Evolutionary conservation across 2,329 filamentous ascomycete species (phyloP).

Genomic region (Orbilia blumenaviensis): DNA sequence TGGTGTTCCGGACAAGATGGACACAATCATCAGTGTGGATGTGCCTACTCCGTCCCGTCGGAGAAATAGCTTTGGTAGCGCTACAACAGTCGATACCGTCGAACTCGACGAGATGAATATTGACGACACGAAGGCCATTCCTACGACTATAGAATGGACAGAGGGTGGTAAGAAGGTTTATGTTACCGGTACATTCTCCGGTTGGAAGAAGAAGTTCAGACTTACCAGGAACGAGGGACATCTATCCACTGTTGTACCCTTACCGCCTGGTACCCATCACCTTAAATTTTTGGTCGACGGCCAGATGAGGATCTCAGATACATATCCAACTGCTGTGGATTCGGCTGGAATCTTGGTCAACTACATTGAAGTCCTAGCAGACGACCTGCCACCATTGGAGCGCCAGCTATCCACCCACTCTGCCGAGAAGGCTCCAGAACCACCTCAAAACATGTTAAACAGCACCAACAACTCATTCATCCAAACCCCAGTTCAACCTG

Average conservation of each 20-base stretch:
- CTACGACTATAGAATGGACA: slow-evolving; percentile 85
- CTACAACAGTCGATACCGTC: slow-evolving; percentile 48
- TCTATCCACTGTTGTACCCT: slow-evolving; percentile 79
- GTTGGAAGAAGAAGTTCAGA: slow-evolving; percentile 94
- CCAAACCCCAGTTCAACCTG: slow-evolving; percentile 63
- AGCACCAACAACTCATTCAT: slow-evolving; percentile 59
- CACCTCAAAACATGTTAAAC: slow-evolving; percentile 55
- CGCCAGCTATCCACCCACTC: slow-evolving; percentile 56
- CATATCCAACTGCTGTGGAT: slow-evolving; percentile 92
- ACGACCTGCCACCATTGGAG: slow-evolving; percentile 68
- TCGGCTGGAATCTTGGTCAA: slow-evolving; percentile 98
- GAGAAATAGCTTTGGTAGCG: slow-evolving; percentile 49
- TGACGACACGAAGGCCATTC: slow-evolving; percentile 79
- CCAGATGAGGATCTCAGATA: slow-evolving; percentile 86
- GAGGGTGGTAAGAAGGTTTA: slow-evolving; percentile 87
- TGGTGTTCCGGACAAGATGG: slow-evolving; percentile 36
- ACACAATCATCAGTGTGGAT: slow-evolving; percentile 38
- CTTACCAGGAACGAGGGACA: slow-evolving; percentile 82
- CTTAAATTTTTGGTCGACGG: slow-evolving; percentile 95
- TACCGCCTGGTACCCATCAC: slow-evolving; percentile 94
- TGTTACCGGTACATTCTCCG: slow-evolving; percentile 95
- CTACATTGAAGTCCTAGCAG: slow-evolving; percentile 90
- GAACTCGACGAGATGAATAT: slow-evolving; percentile 73
- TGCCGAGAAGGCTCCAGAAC: slow-evolving; percentile 56
- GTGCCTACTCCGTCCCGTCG: slow-evolving; percentile 43